These are phyloP conservation scores for Neofusicoccum sp. DNA, from an alignment of 2,329 filamentous ascomycete genomes.

Conservation along the genomic window DNA sequence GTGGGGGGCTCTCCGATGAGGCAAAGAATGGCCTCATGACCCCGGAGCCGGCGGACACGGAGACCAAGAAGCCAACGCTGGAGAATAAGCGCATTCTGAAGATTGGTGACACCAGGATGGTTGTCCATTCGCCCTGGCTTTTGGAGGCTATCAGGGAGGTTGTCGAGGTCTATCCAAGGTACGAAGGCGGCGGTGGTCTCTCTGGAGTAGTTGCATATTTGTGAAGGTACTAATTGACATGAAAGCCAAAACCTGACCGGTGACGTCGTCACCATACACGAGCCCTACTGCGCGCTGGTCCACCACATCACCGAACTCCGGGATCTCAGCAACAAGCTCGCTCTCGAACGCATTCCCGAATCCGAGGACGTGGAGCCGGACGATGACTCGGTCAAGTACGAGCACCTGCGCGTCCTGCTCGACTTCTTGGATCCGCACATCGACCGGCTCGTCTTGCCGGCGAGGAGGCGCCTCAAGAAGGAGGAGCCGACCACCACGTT, in stretches of 20 bases:
- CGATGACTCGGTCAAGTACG: conserved; percentile 1
- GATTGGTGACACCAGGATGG: conserved; percentile 5
- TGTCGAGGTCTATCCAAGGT: conserved; percentile 14
- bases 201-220: too few relatives aligned
- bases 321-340: neutral
- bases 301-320: conserved; percentile 14
- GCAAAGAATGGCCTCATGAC: neutral
- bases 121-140: conserved; percentile 1
- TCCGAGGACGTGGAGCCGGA: conserved; percentile 5
- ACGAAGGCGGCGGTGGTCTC: neutral
- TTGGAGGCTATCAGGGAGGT: conserved; percentile 15
- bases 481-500: conserved; percentile 4
- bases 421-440: conserved; percentile 13
- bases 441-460: neutral
- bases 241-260: conserved; percentile 13
- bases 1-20: neutral
- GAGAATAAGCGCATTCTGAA: conserved; percentile 10
- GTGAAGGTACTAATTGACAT: neutral
- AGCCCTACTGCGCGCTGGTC: conserved; percentile 5
- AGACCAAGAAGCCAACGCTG: conserved; percentile 5
- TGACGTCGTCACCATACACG: conserved; percentile 5
- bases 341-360: neutral
- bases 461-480: conserved; percentile 1
- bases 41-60: neutral
- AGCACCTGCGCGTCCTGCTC: conserved; percentile 12